Conservation (phyloP, 495 filamentous ascomycete species). For the Penicillium cataractarum region DNA sequence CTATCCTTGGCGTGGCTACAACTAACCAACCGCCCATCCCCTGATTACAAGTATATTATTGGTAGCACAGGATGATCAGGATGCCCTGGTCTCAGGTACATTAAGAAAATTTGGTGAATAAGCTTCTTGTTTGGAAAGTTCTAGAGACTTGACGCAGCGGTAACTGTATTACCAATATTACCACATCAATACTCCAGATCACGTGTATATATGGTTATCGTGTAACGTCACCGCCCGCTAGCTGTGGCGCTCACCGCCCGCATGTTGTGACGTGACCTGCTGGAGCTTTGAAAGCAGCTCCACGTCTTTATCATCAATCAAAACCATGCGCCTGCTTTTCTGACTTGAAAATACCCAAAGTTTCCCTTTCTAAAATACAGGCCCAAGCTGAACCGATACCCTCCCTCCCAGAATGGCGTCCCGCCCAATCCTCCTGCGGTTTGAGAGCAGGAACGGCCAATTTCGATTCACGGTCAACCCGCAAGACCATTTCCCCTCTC, state of each 20-base stretch:
- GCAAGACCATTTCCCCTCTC: slow-evolving; percentile 47
- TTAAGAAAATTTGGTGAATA: not conserved
- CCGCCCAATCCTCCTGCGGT: slow-evolving; percentile 52
- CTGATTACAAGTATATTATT: too few species aligned
- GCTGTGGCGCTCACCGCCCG: slow-evolving; percentile 24
- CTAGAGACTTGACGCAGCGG: not conserved
- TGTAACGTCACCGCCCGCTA: slow-evolving; percentile 26
- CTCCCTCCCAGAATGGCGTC: slow-evolving; percentile 39
- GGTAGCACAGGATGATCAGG: not conserved
- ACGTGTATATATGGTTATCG: slow-evolving; percentile 8
- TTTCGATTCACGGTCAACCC: slow-evolving; percentile 56
- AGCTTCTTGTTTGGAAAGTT: not conserved
- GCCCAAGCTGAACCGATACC: not conserved
- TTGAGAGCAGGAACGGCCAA: slow-evolving; percentile 60
- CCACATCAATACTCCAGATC: not conserved
- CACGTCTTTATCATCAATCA: slow-evolving; percentile 3
- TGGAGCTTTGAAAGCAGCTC: slow-evolving; percentile 21
- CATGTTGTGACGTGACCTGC: slow-evolving; percentile 30
- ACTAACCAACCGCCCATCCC: too few species aligned
- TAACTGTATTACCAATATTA: not conserved
- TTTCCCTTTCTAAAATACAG: too few species aligned
- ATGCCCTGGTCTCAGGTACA: not conserved
- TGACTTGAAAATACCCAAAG: not conserved
- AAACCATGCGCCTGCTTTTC: slow-evolving; percentile 12
- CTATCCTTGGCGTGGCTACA: too few species aligned